Base-by-base conservation (phyloP, 2,329 filamentous ascomycete genomes). In the Pseudogymnoascus sp. region DNA sequence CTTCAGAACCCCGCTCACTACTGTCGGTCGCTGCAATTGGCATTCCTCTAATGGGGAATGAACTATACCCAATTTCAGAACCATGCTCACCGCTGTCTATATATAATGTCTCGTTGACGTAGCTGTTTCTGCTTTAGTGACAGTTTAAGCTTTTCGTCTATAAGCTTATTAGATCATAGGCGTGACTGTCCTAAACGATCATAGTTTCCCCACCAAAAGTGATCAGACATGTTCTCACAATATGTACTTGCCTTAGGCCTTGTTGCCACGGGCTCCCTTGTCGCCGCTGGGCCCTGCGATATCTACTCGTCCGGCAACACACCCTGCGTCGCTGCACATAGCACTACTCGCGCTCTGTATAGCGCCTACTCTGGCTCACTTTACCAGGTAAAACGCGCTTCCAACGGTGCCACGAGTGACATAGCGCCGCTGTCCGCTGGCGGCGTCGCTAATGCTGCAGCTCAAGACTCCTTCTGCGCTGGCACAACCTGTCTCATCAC, bases 401-500 rank as follows among this genome's bases (percentile, higher is more conserved):
- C 82, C 3, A 73, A 76, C 66, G 64, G 4, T 64, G 65, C 8
- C 63, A 63, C n/a, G 67, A 46, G 62, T 66, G 40, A 44, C 8
- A 70, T 71, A 50, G 18, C 69, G 70, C 75, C 85, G 0, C 70
- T 82, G 0, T 78, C 82, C 0, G 80, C 84, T 0, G 86, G 86
- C 1, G 84, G 84, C 44, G 82, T 88, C 10, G 86, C 86, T 62
- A 81, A 89, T 69, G 82, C 84, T 3, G 80, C 78, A 0, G 70
- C 80, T 7, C 86, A 89, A 69, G 84, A 88, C 73, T 68, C 75
- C 0, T 89, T 89, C 73, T 89, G 86, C 68, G 72, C 77, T 8
- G 72, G 75, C 56, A 87, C 85, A 0, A 87, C 83, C 11, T 89
- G 86, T 69, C 75, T 86, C 23, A 88, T 89, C 70, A 81, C 79